A percentile compares a stretch with the other conserved stretches of the same genome.
phyloP scores from a whole-genome alignment of 306 rosid genomes.

The Cajanus cajan region DNA sequence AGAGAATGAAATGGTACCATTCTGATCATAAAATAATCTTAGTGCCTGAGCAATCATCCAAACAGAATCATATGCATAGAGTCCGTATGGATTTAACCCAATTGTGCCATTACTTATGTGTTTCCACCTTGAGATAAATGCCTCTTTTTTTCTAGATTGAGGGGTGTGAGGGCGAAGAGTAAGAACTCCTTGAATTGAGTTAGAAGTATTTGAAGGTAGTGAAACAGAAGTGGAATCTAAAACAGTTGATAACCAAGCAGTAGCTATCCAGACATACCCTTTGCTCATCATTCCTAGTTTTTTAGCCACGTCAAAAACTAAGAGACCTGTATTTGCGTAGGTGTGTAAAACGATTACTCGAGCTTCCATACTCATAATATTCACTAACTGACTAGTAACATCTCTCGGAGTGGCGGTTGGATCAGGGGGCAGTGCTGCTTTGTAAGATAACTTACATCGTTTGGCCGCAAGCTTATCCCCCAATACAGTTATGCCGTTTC shows the following conservation, averaged over 20 bases:
- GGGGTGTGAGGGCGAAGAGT: conserved; percentile 68
- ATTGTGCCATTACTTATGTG: conserved; percentile 35
- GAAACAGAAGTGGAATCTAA: conserved; percentile 48
- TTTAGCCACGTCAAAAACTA: conserved; percentile 53
- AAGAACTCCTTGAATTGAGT: conserved; percentile 57
- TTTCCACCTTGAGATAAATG: conserved; percentile 68
- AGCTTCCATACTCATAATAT: conserved; percentile 55
- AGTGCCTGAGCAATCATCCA: conserved; percentile 73
- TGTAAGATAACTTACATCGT: conserved; percentile 65
- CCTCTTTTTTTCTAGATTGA: conserved; percentile 47
- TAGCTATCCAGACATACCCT: conserved; percentile 81
- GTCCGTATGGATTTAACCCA: conserved; percentile 57
- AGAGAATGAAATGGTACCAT: conserved; percentile 60
- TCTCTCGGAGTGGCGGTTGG: conserved; percentile 37
- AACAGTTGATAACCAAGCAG: conserved; percentile 55
- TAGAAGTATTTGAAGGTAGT: conserved; percentile 28
- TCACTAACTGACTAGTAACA: conserved; percentile 49
- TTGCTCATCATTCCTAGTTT: conserved; percentile 62
- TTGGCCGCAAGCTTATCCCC: conserved; percentile 63
- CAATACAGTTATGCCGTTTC: conserved; percentile 64
- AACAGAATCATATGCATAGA: conserved; percentile 80
- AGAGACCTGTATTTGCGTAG: conserved; percentile 37
- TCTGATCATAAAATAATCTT: conserved; percentile 53
- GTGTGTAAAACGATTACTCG: conserved; percentile 59
- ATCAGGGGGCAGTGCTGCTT: conserved; percentile 52